A percentile compares a stretch with the other conserved stretches of the same genome.
Conservation (phyloP, 2,329 filamentous ascomycete genomes). For the Fusarium protoensiforme region DNA sequence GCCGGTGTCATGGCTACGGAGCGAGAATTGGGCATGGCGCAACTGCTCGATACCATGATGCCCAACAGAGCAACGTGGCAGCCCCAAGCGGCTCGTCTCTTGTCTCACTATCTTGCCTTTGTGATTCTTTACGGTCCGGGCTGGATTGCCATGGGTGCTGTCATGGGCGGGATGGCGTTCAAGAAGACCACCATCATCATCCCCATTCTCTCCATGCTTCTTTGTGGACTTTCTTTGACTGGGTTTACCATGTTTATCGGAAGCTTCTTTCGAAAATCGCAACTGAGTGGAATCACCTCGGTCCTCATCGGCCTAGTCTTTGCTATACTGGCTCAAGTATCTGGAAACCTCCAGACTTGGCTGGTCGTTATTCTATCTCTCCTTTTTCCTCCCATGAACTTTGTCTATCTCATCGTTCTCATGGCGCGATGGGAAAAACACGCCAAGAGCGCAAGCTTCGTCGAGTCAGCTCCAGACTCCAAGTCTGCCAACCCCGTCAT, state of each 20-base stretch:
- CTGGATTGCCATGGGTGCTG: slow-evolving; percentile 76
- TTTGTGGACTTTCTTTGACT: slow-evolving; percentile 75
- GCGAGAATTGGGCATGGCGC: slow-evolving; percentile 82
- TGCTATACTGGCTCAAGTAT: slow-evolving; percentile 77
- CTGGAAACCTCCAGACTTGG: neutral
- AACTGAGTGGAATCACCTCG: slow-evolving; percentile 77
- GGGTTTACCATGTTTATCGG: slow-evolving; percentile 81
- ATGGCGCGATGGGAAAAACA: neutral
- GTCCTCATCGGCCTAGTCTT: slow-evolving; percentile 76
- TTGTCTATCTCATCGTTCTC: neutral
- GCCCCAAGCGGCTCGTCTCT: slow-evolving; percentile 75
- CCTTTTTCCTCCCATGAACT: slow-evolving; percentile 7
- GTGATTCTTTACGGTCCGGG: slow-evolving; percentile 79
- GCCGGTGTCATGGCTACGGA: slow-evolving; percentile 84
- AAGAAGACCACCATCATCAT: slow-evolving; percentile 67
- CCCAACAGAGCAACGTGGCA: slow-evolving; percentile 77
- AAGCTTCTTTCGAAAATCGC: slow-evolving; percentile 67
- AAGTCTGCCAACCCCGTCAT: neutral
- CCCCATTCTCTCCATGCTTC: slow-evolving; percentile 75
- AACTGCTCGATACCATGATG: slow-evolving; percentile 88
- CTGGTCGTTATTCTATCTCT: neutral
- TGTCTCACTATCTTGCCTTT: slow-evolving; percentile 80
- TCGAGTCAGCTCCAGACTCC: neutral
- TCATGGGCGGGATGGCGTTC: slow-evolving; percentile 67
- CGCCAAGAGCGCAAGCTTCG: neutral